These are phyloP conservation scores for Neonectria ditissima DNA, from an alignment of 2,329 filamentous ascomycete genomes.

Conservation along the genomic window DNA sequence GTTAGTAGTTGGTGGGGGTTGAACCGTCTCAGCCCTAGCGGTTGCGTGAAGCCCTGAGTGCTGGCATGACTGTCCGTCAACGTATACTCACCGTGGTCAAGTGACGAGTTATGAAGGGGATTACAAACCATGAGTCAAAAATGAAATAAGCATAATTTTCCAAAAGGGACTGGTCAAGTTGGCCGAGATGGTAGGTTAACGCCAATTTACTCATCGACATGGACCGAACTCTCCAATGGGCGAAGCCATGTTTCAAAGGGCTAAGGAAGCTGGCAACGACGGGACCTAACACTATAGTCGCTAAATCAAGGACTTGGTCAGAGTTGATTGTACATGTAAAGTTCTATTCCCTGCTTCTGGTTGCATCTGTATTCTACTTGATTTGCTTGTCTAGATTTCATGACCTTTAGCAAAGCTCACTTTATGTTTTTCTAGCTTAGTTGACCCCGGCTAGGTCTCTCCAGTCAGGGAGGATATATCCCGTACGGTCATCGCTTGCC, in stretches of 20 bases:
- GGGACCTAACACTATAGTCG: background rate
- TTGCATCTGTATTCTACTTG: background rate
- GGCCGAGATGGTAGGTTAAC: background rate
- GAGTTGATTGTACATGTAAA: background rate
- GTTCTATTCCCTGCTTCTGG: background rate
- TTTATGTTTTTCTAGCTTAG: background rate
- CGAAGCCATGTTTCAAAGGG: background rate
- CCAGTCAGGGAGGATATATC: slow-evolving; percentile 65
- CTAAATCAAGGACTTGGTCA: background rate
- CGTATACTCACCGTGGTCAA: too few species aligned
- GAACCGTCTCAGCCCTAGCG: background rate
- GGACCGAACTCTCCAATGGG: too few species aligned
- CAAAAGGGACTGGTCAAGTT: background rate
- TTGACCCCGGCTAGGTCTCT: slow-evolving; percentile 37
- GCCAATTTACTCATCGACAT: background rate
- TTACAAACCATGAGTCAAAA: background rate
- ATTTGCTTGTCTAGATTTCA: background rate
- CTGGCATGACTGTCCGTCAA: too few species aligned
- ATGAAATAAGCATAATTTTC: background rate
- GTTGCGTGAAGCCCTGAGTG: background rate
- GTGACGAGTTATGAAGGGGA: too few species aligned
- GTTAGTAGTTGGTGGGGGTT: background rate
- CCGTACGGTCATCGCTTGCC: slow-evolving; percentile 51
- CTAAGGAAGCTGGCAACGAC: background rate
- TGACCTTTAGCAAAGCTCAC: background rate